phyloP scores from a whole-genome alignment of 2,329 filamentous ascomycete genomes.

The Albophoma yamanashiensis region DNA sequence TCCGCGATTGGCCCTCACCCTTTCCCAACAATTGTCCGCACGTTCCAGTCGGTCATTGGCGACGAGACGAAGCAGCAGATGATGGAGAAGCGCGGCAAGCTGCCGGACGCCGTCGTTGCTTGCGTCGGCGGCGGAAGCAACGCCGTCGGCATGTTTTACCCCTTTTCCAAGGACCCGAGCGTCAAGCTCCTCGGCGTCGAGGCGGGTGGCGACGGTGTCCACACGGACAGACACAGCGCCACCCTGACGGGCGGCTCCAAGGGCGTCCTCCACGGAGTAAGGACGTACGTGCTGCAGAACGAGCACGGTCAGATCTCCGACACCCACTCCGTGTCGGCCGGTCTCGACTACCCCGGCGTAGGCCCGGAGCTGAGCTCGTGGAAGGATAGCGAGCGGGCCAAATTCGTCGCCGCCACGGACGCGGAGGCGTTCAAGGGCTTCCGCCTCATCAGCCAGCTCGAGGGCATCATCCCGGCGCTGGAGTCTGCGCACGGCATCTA shows the following conservation, averaged over 20 bases:
- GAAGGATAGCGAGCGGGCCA: conserved; percentile 83
- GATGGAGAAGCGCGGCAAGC: conserved; percentile 69
- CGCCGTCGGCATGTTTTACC: conserved; percentile 96
- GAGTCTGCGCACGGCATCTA: conserved; percentile 91
- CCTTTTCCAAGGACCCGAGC: conserved; percentile 73
- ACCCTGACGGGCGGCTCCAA: conserved; percentile 79
- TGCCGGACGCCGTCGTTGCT: conserved; percentile 91
- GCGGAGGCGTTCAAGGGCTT: conserved; percentile 84
- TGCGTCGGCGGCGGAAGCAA: conserved; percentile 96
- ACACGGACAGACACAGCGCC: conserved; percentile 76
- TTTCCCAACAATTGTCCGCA: conserved; percentile 94
- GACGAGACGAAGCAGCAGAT: conserved; percentile 92
- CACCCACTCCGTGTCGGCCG: conserved; percentile 93
- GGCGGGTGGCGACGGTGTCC: conserved; percentile 84
- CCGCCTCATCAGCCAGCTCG: conserved; percentile 70
- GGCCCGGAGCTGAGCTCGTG: conserved; percentile 84
- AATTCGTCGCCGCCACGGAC: conserved; percentile 86
- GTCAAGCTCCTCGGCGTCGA: conserved; percentile 92
- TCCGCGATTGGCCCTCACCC: conserved; percentile 96
- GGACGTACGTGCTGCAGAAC: conserved; percentile 92
- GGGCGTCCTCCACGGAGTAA: conserved; percentile 90
- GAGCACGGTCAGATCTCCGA: conserved; percentile 86
- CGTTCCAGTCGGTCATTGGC: conserved; percentile 95
- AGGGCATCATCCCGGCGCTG: conserved; percentile 93
- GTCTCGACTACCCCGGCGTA: conserved; percentile 93